Evolutionary conservation across 2,329 filamentous ascomycete species (phyloP), one percentile per base, ranked within the genome.

Genomic region (Curvularia sp.): DNA sequence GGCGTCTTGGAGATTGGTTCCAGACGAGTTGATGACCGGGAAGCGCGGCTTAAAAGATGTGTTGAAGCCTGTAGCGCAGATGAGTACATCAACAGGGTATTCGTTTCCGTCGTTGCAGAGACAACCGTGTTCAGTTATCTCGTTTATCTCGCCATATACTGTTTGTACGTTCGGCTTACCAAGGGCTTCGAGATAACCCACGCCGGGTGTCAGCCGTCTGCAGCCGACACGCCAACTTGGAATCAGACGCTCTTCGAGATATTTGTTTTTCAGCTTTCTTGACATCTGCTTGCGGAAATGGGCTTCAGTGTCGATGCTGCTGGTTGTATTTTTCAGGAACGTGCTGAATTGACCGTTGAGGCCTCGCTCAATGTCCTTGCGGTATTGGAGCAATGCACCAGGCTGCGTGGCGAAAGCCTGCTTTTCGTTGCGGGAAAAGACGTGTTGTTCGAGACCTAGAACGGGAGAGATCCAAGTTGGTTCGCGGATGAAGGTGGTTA

Each of bases 401-500:
- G 79, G 78, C 39, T 81, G 79, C 21, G 71, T 72, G 12, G 69
- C 71, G 51, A 84, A 83, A 1, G 77, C 69, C 12, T 73, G 57
- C 38, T 72, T 71, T 59, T 84, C 82, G 25, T 80, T 70, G 3
- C 71, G 60, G 4, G 72, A 73, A 67, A 80, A 83, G 49, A 78
- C 55, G 55, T 80, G 76, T 58, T 82, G 74, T 56, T 81, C 75
- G 21, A 81, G 68, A n/a, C 79, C 75, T 63, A 75, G 71, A 1
- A 76, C 70, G 1, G 82, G 81, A 3, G 80, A 79, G 1, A 84
- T 78, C 82, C 82, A 85, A 0, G 81, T 80, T 1, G 80, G 80
- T 13, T 81, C 79, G 7, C 82, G 78, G 49, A 85, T 81, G 59
- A 84, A 84, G 10, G 80, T 82, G 2, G 77, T 81, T 6, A 82